Percentiles rank a stretch among this genome's conserved stretches.
Evolutionary conservation across 768 basidiomycete species (phyloP).

Genomic region (Boletus sensibilis): DNA sequence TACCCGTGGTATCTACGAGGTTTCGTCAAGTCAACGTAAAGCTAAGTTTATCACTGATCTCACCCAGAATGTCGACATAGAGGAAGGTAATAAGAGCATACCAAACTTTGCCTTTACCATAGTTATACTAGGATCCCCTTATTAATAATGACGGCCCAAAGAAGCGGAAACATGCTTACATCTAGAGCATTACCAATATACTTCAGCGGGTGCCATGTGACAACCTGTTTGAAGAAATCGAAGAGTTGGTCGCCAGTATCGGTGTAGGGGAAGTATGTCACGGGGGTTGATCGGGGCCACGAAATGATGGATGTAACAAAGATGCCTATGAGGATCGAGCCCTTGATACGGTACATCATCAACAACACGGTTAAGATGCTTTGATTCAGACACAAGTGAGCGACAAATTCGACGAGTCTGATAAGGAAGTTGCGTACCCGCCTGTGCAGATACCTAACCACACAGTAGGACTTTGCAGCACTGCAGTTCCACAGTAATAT

Average conservation of each 20-base stretch:
- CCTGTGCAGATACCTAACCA: constrained; percentile 89
- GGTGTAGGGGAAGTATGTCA: constrained; percentile 82
- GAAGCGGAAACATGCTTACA: constrained; percentile 39
- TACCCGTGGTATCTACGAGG: constrained; percentile 50
- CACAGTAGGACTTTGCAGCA: constrained; percentile 72
- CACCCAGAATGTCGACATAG: constrained; percentile 83
- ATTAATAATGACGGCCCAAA: constrained; percentile 3
- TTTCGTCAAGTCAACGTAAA: not conserved
- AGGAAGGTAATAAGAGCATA: constrained; percentile 87
- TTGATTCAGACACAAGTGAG: constrained; percentile 1
- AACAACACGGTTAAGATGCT: constrained; percentile 75
- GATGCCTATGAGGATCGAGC: constrained; percentile 81
- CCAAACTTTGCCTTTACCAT: constrained; percentile 74
- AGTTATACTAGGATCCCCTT: constrained; percentile 40
- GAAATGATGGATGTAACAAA: constrained; percentile 82
- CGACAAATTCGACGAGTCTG: not conserved
- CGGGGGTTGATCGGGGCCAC: constrained; percentile 79
- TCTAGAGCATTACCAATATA: constrained; percentile 66
- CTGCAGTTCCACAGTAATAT: constrained; percentile 59
- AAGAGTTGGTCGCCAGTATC: constrained; percentile 66
- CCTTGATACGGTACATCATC: constrained; percentile 83
- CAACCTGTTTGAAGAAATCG: constrained; percentile 83
- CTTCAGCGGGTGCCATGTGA: constrained; percentile 65
- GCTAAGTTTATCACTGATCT: constrained; percentile 16
- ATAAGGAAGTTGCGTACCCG: constrained; percentile 48